These are phyloP conservation scores for Teratosphaeria viscida DNA, from an alignment of 2,329 filamentous ascomycete genomes.

Conservation along the genomic window DNA sequence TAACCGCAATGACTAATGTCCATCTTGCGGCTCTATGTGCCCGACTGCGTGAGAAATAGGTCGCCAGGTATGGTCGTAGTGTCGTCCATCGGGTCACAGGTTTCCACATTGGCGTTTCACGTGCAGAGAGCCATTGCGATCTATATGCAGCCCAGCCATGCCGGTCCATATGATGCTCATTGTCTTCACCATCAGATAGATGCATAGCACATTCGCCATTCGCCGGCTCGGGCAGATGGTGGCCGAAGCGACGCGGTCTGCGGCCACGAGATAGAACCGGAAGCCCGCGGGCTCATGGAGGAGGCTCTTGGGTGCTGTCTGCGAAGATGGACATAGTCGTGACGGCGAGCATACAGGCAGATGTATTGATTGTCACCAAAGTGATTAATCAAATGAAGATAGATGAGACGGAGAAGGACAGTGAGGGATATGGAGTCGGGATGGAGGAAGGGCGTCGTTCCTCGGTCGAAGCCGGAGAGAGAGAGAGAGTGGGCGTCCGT, in stretches of 20 bases:
- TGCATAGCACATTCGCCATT: neutral
- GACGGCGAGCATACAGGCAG: neutral
- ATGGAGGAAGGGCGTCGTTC: neutral
- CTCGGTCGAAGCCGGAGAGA: neutral
- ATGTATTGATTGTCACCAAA: neutral
- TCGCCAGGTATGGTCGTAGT: too few relatives aligned
- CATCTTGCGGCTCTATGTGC: neutral
- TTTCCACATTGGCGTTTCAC: too few relatives aligned
- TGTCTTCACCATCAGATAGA: neutral
- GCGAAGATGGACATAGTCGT: neutral
- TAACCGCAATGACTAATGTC: neutral
- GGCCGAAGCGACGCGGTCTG: neutral
- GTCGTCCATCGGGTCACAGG: too few relatives aligned
- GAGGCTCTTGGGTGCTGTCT: neutral
- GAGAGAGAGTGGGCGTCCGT: neutral
- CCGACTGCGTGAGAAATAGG: neutral
- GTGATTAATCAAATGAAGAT: neutral
- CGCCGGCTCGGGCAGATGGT: neutral
- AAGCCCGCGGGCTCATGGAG: neutral
- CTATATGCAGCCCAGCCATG: neutral
- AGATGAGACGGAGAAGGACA: neutral
- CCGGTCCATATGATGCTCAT: neutral
- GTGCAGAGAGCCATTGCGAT: too few relatives aligned
- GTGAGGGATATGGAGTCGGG: neutral
- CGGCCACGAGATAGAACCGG: neutral